Conservation (phyloP, 768 basidiomycete genomes). For the Tricholoma sp. region DNA sequence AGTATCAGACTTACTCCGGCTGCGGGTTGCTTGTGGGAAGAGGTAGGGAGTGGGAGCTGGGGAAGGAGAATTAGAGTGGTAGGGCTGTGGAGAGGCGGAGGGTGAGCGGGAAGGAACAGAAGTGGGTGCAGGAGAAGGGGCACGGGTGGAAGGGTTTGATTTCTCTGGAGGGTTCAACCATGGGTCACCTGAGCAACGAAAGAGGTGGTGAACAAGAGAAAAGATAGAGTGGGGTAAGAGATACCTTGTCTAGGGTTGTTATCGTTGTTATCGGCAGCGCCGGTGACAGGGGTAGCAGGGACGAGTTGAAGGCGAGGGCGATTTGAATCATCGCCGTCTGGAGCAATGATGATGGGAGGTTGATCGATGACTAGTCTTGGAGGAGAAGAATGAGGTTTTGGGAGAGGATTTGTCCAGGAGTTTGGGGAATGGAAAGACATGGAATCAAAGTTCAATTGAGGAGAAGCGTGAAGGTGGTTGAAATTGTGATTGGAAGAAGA, state of each 20-base stretch:
- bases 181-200: background rate
- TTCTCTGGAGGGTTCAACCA: conserved; percentile 12
- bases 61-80: background rate
- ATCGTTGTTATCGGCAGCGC: conserved; percentile 44
- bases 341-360: conserved; percentile 47
- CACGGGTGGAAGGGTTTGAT: conserved; percentile 16
- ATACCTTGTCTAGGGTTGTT: conserved; percentile 30
- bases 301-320: conserved; percentile 75
- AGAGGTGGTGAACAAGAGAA: background rate
- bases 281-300: conserved; percentile 76
- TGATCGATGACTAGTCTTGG: conserved; percentile 55
- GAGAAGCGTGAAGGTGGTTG: conserved; percentile 31
- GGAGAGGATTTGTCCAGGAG: conserved; percentile 50
- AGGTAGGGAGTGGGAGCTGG: conserved; percentile 18
- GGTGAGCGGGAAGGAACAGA: conserved; percentile 23
- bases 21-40: conserved; percentile 32
- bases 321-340: conserved; percentile 43
- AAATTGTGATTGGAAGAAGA: conserved; percentile 52
- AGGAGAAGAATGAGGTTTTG: conserved; percentile 47
- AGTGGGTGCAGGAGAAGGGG: conserved; percentile 13
- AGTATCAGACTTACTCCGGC: conserved; percentile 59
- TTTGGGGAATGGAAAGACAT: conserved; percentile 62
- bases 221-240: background rate
- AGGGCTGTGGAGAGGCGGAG: conserved; percentile 16
- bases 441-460: conserved; percentile 47